These are phyloP conservation scores for Kodamaea suecica DNA, from an alignment of 1,139 yeast species.

Conservation along the genomic window DNA sequence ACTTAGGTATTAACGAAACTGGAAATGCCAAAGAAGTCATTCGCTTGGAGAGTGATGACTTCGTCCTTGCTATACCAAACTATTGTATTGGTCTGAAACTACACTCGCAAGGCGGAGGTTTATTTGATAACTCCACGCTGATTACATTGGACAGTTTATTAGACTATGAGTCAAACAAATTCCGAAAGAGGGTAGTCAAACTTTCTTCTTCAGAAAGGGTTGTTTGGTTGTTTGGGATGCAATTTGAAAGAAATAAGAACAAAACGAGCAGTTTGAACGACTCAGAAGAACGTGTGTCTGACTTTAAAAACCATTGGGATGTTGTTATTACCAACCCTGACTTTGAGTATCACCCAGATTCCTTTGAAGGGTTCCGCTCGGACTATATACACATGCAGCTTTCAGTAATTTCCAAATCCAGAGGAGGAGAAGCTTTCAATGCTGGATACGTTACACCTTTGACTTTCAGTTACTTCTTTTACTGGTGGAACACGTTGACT, in stretches of 20 bases:
- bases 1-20: constrained; percentile 56
- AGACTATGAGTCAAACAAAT: constrained; percentile 32
- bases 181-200: constrained; percentile 37
- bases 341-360: constrained; percentile 43
- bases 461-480: constrained; percentile 62
- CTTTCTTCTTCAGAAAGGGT: constrained; percentile 41
- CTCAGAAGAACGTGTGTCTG: constrained; percentile 29
- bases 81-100: constrained; percentile 25
- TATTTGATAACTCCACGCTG: constrained; percentile 21
- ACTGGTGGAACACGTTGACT: constrained; percentile 82
- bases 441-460: constrained; percentile 75
- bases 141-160: constrained; percentile 15
- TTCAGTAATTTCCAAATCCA: constrained; percentile 36
- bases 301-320: constrained; percentile 44
- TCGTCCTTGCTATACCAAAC: constrained; percentile 65
- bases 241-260: constrained; percentile 38
- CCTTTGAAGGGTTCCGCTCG: constrained; percentile 40
- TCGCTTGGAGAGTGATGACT: constrained; percentile 60
- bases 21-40: constrained; percentile 63
- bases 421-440: constrained; percentile 50
- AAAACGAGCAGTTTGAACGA: constrained; percentile 23
- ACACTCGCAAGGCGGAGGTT: constrained; percentile 30
- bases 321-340: constrained; percentile 40
- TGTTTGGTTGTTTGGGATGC: constrained; percentile 41
- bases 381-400: constrained; percentile 44